Evolutionary conservation across 305 asterid species (phyloP).

Genomic region (Solanum hybrid): DNA sequence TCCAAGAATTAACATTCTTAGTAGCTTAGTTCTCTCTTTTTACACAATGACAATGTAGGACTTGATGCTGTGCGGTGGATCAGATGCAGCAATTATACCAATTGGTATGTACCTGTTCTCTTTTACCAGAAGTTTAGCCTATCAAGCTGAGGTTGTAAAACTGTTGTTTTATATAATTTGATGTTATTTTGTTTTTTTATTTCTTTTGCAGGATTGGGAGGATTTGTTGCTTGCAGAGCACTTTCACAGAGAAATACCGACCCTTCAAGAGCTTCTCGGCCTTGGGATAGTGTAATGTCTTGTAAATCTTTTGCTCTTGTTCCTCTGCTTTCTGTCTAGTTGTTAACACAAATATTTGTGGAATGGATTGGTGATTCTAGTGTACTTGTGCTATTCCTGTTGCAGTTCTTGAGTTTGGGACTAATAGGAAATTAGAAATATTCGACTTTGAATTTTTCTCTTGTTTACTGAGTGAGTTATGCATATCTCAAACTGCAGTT

Average conservation of each 20-base stretch:
- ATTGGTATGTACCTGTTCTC: conserved; percentile 34
- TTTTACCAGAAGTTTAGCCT: neutral
- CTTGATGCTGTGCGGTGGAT: conserved; percentile 97
- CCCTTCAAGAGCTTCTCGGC: conserved; percentile 96
- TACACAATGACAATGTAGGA: conserved; percentile 47
- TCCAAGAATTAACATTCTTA: neutral
- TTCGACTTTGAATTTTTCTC: neutral
- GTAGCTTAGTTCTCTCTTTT: conserved; percentile 17
- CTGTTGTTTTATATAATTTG: conserved; percentile 12
- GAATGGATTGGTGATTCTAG: neutral
- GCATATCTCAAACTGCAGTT: neutral
- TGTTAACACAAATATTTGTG: neutral
- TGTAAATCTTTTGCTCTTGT: neutral
- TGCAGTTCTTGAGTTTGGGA: neutral
- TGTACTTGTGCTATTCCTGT: neutral
- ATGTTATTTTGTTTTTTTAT: conserved; percentile 8
- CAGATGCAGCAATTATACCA: conserved; percentile 93
- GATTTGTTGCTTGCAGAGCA: conserved; percentile 53
- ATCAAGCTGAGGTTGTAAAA: neutral
- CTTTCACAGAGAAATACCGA: conserved; percentile 44
- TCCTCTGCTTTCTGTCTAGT: neutral
- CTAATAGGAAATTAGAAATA: neutral
- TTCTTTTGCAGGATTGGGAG: conserved; percentile 41
- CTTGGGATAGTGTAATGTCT: conserved; percentile 86
- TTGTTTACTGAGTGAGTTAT: neutral